Percentiles rank a stretch among this genome's conserved stretches.
Conservation (phyloP, 2,329 filamentous ascomycete genomes). For the Penicillium sp. region DNA sequence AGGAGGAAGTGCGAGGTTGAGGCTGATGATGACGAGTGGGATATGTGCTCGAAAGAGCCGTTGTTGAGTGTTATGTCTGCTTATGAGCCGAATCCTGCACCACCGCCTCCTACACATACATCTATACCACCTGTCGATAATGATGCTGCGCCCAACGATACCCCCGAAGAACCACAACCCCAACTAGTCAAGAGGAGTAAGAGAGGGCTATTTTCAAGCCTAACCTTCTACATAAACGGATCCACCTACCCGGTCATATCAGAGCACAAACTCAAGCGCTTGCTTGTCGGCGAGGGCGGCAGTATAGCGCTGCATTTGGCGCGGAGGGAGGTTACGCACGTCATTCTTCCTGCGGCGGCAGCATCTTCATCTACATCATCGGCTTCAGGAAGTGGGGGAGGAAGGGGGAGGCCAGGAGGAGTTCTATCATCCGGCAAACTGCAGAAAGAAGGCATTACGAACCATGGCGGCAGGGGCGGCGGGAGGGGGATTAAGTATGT, state of each 20-base stretch:
- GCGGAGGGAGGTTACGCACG: slow-evolving; percentile 74
- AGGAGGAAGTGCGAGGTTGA: neutral
- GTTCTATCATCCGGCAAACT: slow-evolving; percentile 77
- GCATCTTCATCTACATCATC: too few relatives aligned
- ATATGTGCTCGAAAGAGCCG: neutral
- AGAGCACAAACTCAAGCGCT: slow-evolving; percentile 78
- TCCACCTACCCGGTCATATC: slow-evolving; percentile 77
- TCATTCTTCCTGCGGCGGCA: slow-evolving; percentile 60
- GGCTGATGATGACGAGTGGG: neutral
- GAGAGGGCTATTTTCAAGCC: slow-evolving; percentile 60
- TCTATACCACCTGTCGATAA: too few relatives aligned
- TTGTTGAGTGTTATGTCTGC: neutral
- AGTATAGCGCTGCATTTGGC: slow-evolving; percentile 66
- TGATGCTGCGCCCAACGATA: too few relatives aligned
- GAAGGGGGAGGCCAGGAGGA: slow-evolving; percentile 65
- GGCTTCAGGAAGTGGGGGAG: too few relatives aligned
- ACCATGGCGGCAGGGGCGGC: slow-evolving; percentile 44
- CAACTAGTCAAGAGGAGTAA: neutral
- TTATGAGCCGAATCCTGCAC: neutral
- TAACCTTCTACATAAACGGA: slow-evolving; percentile 82
- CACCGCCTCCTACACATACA: too few relatives aligned
- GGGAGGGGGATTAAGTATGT: slow-evolving; percentile 75
- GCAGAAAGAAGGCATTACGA: slow-evolving; percentile 65
- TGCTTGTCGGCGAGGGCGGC: slow-evolving; percentile 72
- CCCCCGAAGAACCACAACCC: neutral